phyloP scores from a whole-genome alignment of 148 eudicot genomes.

The Bassia scoparia region DNA sequence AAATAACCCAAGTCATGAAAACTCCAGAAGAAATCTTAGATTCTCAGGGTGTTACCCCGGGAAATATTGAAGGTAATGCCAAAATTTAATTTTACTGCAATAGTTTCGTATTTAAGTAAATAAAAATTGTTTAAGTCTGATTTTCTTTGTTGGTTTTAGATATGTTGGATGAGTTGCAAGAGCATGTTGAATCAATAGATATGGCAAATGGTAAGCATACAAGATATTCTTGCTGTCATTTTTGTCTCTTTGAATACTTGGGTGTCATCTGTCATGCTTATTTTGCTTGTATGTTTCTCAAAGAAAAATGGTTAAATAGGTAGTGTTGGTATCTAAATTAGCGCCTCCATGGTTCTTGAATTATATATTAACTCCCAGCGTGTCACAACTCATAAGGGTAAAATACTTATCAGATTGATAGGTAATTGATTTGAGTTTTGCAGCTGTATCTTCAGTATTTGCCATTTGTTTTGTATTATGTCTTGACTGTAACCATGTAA shows the following conservation, averaged over 20 bases:
- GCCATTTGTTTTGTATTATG: no score
- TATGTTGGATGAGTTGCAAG: constrained; percentile 91
- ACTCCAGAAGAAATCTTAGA: constrained; percentile 83
- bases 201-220: constrained; percentile 80
- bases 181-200: constrained; percentile 96
- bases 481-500: background rate
- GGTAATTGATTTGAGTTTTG: no score
- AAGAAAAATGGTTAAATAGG: background rate
- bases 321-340: background rate
- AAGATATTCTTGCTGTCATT: background rate
- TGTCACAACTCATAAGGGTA: no score
- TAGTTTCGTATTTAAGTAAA: background rate
- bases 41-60: constrained; percentile 77
- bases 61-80: constrained; percentile 73
- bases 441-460: no score
- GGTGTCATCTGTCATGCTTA: background rate
- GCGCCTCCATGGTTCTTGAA: no score
- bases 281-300: background rate
- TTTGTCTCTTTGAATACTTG: background rate
- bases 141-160: constrained; percentile 35
- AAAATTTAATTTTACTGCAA: background rate
- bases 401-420: no score
- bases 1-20: constrained; percentile 86
- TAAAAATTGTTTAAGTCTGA: background rate
- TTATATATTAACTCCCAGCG: no score